Evolutionary conservation across 1,284 basidiomycete species (phyloP), one percentile per base, ranked within the genome.

Genomic region (Veloboletus limbatus): DNA sequence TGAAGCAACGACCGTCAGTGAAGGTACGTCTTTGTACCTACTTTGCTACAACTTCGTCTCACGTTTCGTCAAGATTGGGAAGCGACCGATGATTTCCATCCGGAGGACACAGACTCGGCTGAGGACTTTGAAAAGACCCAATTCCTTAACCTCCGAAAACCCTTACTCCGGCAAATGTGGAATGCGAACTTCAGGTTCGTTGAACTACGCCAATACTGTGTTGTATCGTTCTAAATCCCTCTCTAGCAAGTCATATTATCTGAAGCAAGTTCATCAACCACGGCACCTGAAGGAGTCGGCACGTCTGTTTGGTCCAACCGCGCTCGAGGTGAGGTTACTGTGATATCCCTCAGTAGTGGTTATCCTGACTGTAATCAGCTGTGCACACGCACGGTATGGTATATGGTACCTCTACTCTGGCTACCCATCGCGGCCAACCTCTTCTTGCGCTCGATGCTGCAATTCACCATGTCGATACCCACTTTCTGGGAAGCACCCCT

Each of bases 221-320:
- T 26, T 9, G 24, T 43, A 21, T 26, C 8, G 20, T 20, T 36
- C 24, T 40, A 37, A 32, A 27, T 36, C 18, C 35, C 39, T 37
- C 24, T 64, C 43, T 57, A 86, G 87, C 62, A 99, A 99, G 75
- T 82, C 88, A 18, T 99, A 97, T 66, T 99, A 99, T 68, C 76
- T 99, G 43, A 81, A 92, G 62, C 96, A 99, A 69, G 93, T 99
- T 0, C 96, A 99, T 69, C 92, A 96, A 69, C 91, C 96, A 7
- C 84, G 96, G 39, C 97, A 99, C 68, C 68, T 97, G 43, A 77
- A 85, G 24, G 78, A 94, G 38, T 86, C 92, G 10, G 94, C 94
- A 1, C 82, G 90, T 51, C 74, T 99, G 53, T 98, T 99, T 65
- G 87, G 88, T 14, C 84, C 85, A 6, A 74, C 78, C 48, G 79